These are phyloP conservation scores for Parietichytrium sp. DNA, from an alignment of 108 stramenopile genomes.

Conservation along the genomic window DNA sequence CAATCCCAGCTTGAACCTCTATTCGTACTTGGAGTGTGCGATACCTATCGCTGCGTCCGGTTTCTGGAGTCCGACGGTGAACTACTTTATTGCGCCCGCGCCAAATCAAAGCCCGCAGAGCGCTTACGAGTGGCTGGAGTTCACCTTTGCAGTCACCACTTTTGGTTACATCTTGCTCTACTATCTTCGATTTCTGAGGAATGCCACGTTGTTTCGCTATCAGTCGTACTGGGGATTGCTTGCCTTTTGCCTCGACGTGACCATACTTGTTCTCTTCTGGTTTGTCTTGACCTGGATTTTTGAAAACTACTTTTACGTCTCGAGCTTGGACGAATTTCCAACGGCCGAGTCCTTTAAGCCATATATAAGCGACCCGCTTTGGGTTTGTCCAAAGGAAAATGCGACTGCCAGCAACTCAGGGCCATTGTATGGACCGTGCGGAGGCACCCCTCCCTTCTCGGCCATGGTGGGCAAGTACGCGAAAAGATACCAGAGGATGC, in stretches of 20 bases:
- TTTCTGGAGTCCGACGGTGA: not conserved
- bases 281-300: not conserved
- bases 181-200: not conserved
- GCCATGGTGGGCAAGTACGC: not conserved
- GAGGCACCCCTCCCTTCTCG: not conserved
- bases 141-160: not conserved
- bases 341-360: too few species aligned
- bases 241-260: not conserved
- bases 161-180: not conserved
- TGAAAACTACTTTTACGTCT: not conserved
- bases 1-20: not conserved
- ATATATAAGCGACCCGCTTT: constrained; percentile 26
- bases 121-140: not conserved
- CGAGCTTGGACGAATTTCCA: too few species aligned
- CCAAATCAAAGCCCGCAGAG: not conserved
- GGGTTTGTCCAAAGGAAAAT: not conserved
- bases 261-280: not conserved
- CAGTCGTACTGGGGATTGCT: not conserved
- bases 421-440: not conserved
- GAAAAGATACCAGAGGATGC: not conserved
- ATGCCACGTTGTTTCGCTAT: not conserved
- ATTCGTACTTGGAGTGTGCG: not conserved
- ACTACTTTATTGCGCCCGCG: constrained; percentile 6
- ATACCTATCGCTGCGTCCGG: not conserved
- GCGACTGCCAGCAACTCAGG: not conserved